A percentile compares a stretch with the other conserved stretches of the same genome.
phyloP scores from a whole-genome alignment of 805 yeast species.

The Clavispora carvajalis region DNA sequence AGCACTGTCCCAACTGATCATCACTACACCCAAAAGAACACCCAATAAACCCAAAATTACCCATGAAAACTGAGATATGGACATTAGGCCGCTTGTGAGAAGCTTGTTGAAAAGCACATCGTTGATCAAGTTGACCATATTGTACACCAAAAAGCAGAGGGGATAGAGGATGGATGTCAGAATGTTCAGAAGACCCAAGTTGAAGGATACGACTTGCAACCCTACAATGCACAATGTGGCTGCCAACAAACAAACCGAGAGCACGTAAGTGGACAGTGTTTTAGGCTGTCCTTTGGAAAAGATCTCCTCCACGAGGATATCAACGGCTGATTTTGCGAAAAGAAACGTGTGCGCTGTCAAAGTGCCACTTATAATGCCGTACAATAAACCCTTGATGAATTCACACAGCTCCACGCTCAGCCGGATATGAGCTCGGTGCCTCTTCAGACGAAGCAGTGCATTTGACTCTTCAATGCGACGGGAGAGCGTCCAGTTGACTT shows the following conservation, averaged over 20 bases:
- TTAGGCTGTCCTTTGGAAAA: conserved; percentile 17
- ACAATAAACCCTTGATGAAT: conserved; percentile 51
- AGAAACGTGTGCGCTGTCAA: conserved; percentile 81
- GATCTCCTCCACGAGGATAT: conserved; percentile 49
- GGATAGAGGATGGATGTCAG: conserved; percentile 82
- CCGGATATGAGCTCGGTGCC: conserved; percentile 12
- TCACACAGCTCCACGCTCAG: conserved; percentile 13
- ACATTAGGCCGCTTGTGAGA: conserved; percentile 36
- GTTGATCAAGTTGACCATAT: conserved; percentile 50
- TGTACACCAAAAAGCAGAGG: conserved; percentile 77
- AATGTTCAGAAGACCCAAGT: conserved; percentile 62
- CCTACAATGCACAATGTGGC: conserved; percentile 60
- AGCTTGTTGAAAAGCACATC: conserved; percentile 57
- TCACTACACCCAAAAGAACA: conserved; percentile 62
- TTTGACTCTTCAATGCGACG: conserved; percentile 8
- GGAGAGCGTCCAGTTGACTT: conserved; percentile 18
- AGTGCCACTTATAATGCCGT: conserved; percentile 68
- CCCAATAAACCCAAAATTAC: conserved; percentile 44
- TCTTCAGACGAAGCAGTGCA: conserved; percentile 3
- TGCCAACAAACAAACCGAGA: conserved; percentile 40
- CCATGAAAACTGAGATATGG: conserved; percentile 45
- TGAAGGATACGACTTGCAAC: conserved; percentile 66
- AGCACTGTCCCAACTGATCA: conserved; percentile 52
- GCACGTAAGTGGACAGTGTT: conserved; percentile 27
- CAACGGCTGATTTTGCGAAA: conserved; percentile 80